phyloP scores from a whole-genome alignment of 345 rosid species.

The Eucalyptus fibrosa region DNA sequence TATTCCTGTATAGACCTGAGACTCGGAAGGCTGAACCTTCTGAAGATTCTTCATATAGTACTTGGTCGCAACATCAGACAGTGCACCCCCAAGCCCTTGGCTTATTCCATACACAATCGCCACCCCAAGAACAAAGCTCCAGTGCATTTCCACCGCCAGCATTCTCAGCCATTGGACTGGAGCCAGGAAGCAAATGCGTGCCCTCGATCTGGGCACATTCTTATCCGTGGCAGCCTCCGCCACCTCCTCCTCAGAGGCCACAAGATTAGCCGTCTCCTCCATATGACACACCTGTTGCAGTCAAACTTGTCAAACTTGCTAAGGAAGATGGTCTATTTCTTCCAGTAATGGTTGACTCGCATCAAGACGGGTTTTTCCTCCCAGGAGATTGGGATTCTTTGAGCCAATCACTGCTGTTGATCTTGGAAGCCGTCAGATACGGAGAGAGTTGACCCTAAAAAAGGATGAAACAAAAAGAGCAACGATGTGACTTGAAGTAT shows the following conservation, averaged over 20 bases:
- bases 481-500: not conserved
- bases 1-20: conserved; percentile 37
- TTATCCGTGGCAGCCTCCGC: not conserved
- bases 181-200: not conserved
- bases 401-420: not conserved
- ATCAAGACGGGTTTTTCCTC: not conserved
- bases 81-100: conserved; percentile 47
- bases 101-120: conserved; percentile 47
- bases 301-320: not conserved
- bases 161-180: conserved; percentile 40
- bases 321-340: not conserved
- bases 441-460: not conserved
- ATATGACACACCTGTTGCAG: not conserved
- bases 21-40: conserved; percentile 54
- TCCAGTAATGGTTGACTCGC: not conserved
- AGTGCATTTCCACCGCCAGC: conserved; percentile 39
- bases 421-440: not conserved
- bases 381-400: not conserved
- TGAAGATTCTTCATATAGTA: conserved; percentile 67
- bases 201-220: not conserved
- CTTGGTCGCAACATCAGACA: conserved; percentile 37
- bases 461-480: not conserved
- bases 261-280: not conserved
- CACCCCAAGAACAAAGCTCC: conserved; percentile 63
- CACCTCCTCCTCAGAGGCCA: not conserved